Evolutionary conservation across 2,329 filamentous ascomycete genomes (phyloP), one percentile per base, ranked within the genome.

Genomic region (Ophiostoma angusticollis): DNA sequence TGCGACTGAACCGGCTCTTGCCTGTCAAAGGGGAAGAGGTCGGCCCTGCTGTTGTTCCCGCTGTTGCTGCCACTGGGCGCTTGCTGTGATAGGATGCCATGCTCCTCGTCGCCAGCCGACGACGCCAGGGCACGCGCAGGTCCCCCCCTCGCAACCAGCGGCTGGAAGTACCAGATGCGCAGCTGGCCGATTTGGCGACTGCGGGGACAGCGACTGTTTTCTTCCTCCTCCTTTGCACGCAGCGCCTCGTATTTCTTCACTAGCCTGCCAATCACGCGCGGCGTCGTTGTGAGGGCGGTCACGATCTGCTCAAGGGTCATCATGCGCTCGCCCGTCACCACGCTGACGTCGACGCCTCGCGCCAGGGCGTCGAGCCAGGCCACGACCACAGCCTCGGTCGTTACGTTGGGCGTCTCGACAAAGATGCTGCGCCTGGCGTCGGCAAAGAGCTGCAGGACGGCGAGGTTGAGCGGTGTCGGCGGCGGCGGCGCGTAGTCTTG

Each of bases 231-330:
- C 23, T 21, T 16, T 4, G n/a, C 7, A 18, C 8, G 34, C 7
- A 31, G 23, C 3, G 44, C 54, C 25, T 62, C 54, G 49, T 83
- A 78, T 18, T 63, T 61, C 31, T 65, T 67, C 3, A 78, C 63
- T 8, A 89, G 62, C 32, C 61, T 66, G 21, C 60, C 63, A 5
- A 91, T 52, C 44, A 78, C 82, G 45, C 72, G 63, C 1, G 72
- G 65, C 0, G 84, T 89, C 0, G 78, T 84, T 0, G 79, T 86
- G 0, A 80, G 80, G 0, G 82, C 78, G 0, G 84, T 91, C 18
- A 84, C 63, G n/a, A 91, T 62, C 54, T 93, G 84, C 58, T 93
- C 84, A 22, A 84, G 58, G 13, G 82, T 53, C 82, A 86, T 87
- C 65, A 87, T 76, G 12, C 64, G 63, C 42, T 68, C 68, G 47